phyloP scores from a whole-genome alignment of 2,329 filamentous ascomycete species.

The Fusarium multiceps region DNA sequence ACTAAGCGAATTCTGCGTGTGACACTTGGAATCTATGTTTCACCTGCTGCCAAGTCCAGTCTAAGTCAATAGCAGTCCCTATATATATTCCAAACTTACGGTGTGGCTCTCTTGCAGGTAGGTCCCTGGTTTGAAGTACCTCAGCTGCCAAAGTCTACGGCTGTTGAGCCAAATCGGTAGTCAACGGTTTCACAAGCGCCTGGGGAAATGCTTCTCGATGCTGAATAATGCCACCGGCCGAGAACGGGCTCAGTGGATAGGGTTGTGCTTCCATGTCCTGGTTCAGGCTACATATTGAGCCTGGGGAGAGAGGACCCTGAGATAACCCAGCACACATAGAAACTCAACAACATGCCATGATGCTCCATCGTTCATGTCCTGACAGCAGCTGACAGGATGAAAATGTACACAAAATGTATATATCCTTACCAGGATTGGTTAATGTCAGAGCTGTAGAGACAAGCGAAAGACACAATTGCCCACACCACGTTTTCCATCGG shows the following conservation, averaged over 20 bases:
- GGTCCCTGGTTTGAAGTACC: slow-evolving; percentile 4
- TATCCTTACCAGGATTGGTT: slow-evolving; percentile 6
- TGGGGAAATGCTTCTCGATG: slow-evolving; percentile 22
- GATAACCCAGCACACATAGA: slow-evolving; percentile 10
- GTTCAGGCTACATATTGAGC: slow-evolving; percentile 12
- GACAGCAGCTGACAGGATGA: slow-evolving; percentile 5
- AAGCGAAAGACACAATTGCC: slow-evolving; percentile 4
- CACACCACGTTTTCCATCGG: slow-evolving; percentile 25
- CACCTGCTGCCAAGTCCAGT: slow-evolving; percentile 18
- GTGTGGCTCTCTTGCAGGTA: slow-evolving; percentile 22
- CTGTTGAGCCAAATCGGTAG: slow-evolving; percentile 9
- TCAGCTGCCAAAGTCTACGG: slow-evolving; percentile 14
- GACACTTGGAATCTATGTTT: slow-evolving; percentile 8
- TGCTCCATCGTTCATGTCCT: slow-evolving; percentile 29
- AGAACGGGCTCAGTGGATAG: slow-evolving; percentile 10
- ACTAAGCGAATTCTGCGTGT: background rate
- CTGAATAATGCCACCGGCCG: slow-evolving; percentile 18
- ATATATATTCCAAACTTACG: slow-evolving; percentile 18
- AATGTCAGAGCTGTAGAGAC: slow-evolving; percentile 5
- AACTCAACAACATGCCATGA: slow-evolving; percentile 37
- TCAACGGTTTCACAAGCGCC: background rate
- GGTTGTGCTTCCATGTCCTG: slow-evolving; percentile 4
- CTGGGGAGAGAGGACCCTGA: slow-evolving; percentile 17
- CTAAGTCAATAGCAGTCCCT: slow-evolving; percentile 7
- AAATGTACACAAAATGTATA: slow-evolving; percentile 20